Base-by-base conservation (phyloP, 352 stramenopile genomes). In the Globisporangium orthogonon region DNA sequence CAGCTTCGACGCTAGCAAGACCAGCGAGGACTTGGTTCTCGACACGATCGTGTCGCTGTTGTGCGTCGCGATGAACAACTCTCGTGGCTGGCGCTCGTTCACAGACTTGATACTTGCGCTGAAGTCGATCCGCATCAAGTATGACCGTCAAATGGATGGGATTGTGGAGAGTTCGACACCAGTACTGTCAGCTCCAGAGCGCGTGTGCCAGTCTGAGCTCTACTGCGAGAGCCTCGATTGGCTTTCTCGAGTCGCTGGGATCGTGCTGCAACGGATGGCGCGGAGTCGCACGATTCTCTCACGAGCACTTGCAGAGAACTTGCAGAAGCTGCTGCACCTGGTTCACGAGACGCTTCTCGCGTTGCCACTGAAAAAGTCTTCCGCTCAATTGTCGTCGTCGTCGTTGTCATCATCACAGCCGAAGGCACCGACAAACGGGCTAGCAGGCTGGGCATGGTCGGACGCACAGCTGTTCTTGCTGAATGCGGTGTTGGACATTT, bases 21-120 rank as follows among this genome's bases (percentile, higher is more conserved):
- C 81, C 0, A 82, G 81, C 1, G 81, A 93, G 60, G 85, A 95
- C 60, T 52, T 95, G 18, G 82, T 95, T 2, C 60, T 94, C 3
- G 85, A 95, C 54, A 89, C 77, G 7, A 86, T 93, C 45, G 79
- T 95, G 30, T 91, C 80, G n/a, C 53, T 95, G 9, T 43, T 95
- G 15, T 90, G 73, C 46, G 70, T 74, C 35, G 74, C 83, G 7
- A 91, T 95, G 83, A 71, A 72, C 40, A 83, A 83, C 7, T 44
- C 65, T 2, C 65, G 74, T 15, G 85, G 85, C 0, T 92, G 78
- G 74, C 55, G 70, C 33, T 83, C 78, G 6, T 81, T 95, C 31
- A 73, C 73, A 5, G 73, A 93, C 45, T 61, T 93, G 13, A 71
- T 95, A 29, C 35, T 82, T 15, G 78, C 71, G 2, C 56, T 93